Percentiles rank a stretch among this genome's conserved stretches.
Evolutionary conservation across 2,329 filamentous ascomycete genomes (phyloP).

Genomic region (Cercospora zeina): DNA sequence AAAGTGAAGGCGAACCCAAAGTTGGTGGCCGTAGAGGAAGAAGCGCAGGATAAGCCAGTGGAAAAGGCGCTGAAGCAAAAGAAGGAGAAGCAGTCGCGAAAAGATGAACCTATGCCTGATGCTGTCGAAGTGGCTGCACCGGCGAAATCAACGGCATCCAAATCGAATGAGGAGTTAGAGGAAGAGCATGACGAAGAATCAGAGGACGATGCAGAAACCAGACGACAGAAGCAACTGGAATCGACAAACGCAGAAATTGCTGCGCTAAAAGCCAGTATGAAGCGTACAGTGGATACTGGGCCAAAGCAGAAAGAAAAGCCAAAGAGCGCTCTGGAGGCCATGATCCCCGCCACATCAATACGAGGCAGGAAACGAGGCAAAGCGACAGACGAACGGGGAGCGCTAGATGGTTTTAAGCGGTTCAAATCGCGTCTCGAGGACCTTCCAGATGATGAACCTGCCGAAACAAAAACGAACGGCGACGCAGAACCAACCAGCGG

Average conservation of each 20-base stretch:
- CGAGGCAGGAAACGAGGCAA: constrained; percentile 68
- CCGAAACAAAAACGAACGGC: constrained; percentile 3
- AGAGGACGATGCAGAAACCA: constrained; percentile 22
- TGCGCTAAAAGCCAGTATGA: constrained; percentile 78
- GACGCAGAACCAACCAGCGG: constrained; percentile 15
- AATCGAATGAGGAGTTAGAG: constrained; percentile 12
- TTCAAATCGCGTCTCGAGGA: constrained; percentile 76
- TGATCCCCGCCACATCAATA: constrained; percentile 72
- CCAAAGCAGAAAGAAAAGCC: constrained; percentile 55
- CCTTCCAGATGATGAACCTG: constrained; percentile 27
- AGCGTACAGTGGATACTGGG: constrained; percentile 54
- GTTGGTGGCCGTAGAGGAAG: constrained; percentile 57
- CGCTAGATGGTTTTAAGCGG: constrained; percentile 70
- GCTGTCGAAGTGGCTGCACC: constrained; percentile 12
- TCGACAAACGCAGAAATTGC: constrained; percentile 78
- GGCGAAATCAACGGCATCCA: background rate
- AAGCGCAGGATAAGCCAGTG: constrained; percentile 31
- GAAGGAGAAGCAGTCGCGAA: constrained; percentile 22
- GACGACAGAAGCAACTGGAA: constrained; percentile 51
- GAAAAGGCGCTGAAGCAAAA: constrained; percentile 30
- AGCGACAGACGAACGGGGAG: constrained; percentile 54
- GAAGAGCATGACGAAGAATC: constrained; percentile 31
- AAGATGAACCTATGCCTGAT: constrained; percentile 22
- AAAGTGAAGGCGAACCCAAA: constrained; percentile 78
- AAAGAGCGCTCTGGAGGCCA: constrained; percentile 67